Percentiles rank a stretch among this genome's conserved stretches.
These are phyloP conservation scores for Phytophthora foliorum DNA, from an alignment of 352 stramenopile genomes.

Conservation along the genomic window DNA sequence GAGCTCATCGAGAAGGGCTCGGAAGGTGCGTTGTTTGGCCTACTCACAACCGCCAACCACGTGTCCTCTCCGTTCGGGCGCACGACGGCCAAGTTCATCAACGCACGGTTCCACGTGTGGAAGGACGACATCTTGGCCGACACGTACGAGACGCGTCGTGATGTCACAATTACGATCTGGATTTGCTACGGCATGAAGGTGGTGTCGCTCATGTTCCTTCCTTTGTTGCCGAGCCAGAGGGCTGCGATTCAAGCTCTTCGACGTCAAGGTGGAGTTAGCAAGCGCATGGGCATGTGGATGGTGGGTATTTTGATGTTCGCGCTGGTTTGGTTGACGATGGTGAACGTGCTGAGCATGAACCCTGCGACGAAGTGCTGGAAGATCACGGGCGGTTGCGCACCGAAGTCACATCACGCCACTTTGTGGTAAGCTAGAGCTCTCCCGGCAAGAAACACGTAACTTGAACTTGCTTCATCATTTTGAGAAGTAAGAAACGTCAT, in stretches of 20 bases:
- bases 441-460: background rate
- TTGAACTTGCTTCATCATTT: background rate
- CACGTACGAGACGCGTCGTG: conserved; percentile 51
- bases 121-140: conserved; percentile 60
- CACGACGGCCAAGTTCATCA: conserved; percentile 61
- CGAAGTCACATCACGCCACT: conserved; percentile 24
- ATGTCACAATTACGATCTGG: conserved; percentile 65
- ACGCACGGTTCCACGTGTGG: conserved; percentile 59
- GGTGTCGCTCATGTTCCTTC: conserved; percentile 53
- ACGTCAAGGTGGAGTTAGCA: conserved; percentile 46
- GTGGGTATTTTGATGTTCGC: conserved; percentile 45
- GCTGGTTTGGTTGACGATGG: conserved; percentile 45
- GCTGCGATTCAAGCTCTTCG: conserved; percentile 41
- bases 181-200: conserved; percentile 65
- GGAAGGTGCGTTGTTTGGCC: conserved; percentile 61
- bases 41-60: conserved; percentile 58
- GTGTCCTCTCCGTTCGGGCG: conserved; percentile 53
- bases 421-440: conserved; percentile 4
- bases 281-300: conserved; percentile 43
- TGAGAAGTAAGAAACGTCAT: background rate
- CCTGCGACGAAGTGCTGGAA: conserved; percentile 63
- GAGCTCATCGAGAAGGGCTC: conserved; percentile 58
- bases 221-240: conserved; percentile 55
- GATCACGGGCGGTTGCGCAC: conserved; percentile 65
- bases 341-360: conserved; percentile 67